Conservation (phyloP, 805 yeast species). For the Kluyveromyces lactis region DNA sequence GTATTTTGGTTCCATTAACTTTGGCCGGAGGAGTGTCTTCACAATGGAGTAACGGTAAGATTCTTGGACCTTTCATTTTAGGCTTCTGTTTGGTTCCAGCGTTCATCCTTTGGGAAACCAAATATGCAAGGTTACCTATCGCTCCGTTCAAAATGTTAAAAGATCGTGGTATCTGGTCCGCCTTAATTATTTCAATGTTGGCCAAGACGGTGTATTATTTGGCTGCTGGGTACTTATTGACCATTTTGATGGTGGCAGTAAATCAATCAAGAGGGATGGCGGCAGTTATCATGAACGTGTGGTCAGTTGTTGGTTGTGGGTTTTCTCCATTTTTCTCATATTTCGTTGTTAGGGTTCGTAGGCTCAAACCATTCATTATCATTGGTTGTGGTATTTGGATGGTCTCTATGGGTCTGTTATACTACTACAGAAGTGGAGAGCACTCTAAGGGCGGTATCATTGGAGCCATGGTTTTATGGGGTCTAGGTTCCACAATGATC, state of each 20-base stretch:
- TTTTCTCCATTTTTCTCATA: slow-evolving; percentile 49
- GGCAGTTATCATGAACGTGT: neutral
- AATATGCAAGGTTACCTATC: slow-evolving; percentile 49
- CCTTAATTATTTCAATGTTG: slow-evolving; percentile 48
- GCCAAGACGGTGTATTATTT: slow-evolving; percentile 56
- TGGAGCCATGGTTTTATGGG: slow-evolving; percentile 54
- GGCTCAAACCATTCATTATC: slow-evolving; percentile 52
- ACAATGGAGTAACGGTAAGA: slow-evolving; percentile 52
- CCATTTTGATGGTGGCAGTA: slow-evolving; percentile 58
- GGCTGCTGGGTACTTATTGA: slow-evolving; percentile 62
- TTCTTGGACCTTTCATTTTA: slow-evolving; percentile 61
- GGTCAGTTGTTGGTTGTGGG: neutral
- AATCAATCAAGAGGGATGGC: slow-evolving; percentile 52
- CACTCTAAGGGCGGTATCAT: slow-evolving; percentile 47
- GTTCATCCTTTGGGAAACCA: slow-evolving; percentile 50
- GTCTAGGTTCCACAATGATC: slow-evolving; percentile 61
- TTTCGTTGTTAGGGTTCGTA: slow-evolving; percentile 38
- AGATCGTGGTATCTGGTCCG: slow-evolving; percentile 66
- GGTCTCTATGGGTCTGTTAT: slow-evolving; percentile 51
- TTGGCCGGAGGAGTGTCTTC: slow-evolving; percentile 55
- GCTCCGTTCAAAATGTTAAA: slow-evolving; percentile 50
- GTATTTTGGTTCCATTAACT: slow-evolving; percentile 52
- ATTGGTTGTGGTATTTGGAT: slow-evolving; percentile 54
- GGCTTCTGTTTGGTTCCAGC: slow-evolving; percentile 55
- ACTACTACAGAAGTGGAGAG: slow-evolving; percentile 46